Evolutionary conservation across 345 rosid genomes (phyloP).

Genomic region (Erucastrum elatum): DNA sequence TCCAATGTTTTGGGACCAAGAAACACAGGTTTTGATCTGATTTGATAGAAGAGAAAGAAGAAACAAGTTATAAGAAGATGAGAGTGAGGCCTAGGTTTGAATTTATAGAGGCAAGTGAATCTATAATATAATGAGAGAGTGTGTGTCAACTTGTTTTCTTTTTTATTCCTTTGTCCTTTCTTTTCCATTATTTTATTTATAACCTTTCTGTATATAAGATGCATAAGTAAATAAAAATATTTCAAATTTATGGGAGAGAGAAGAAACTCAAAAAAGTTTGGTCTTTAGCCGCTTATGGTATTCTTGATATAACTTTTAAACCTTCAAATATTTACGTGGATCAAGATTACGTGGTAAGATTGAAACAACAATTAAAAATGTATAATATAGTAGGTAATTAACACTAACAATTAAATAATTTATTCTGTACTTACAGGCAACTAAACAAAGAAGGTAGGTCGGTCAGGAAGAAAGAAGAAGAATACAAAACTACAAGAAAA

Average conservation of each 20-base stretch:
- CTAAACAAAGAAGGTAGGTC: not conserved
- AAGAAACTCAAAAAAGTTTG: not conserved
- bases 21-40: conserved; percentile 6
- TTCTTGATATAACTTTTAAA: conserved; percentile 1
- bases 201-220: conserved; percentile 4
- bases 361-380: not conserved
- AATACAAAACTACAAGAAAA: not conserved
- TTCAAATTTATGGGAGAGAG: conserved; percentile 13
- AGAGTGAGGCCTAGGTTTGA: conserved; percentile 16
- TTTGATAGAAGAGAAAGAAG: conserved; percentile 2
- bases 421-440: not conserved
- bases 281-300: conserved; percentile 16
- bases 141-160: conserved; percentile 41
- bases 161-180: conserved; percentile 37
- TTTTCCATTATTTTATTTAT: not conserved
- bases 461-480: not conserved
- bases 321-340: not conserved
- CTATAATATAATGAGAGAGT: conserved; percentile 22
- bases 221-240: not conserved
- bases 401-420: not conserved
- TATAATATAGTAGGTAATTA: not conserved
- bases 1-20: conserved; percentile 10
- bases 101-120: conserved; percentile 36
- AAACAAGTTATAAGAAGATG: conserved; percentile 18
- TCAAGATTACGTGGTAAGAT: not conserved